Evolutionary conservation across 345 rosid species (phyloP), one percentile per base, ranked within the genome.

Genomic region (Eucalyptus fibrosa): DNA sequence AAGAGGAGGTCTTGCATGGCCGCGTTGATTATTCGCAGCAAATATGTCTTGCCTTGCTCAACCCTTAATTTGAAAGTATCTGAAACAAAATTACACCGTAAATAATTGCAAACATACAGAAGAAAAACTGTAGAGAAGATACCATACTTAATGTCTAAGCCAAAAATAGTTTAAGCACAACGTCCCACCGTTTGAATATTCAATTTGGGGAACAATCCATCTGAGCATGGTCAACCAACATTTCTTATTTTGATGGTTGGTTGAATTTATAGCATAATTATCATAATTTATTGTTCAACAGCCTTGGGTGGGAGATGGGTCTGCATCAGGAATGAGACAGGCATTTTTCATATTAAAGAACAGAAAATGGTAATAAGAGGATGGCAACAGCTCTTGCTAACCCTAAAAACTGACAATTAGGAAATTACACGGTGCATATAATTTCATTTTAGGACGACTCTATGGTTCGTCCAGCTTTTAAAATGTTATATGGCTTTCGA

Each of bases 1-100:
- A 93, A 93, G 18, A 87, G 85, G 44, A 88, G 91, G 32, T 91
- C 94, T n/a, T 93, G 89, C 90, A 93, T 82, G 24, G 56, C 90
- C 4, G 91, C 93, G 42, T 91, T 93, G 19, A 93, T 80, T 50
- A 93, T 47, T 18, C 92, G 92, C 37, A 93, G 91, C 69, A 92
- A 88, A 69, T 92, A 88, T 3, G 94, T 93, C 89, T 92, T 92
- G 21, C 94, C 95, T 5, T 89, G 59, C 30, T 50, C 91, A 81
- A 93, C 94, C 40, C n/a, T 80, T 53, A 87, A 50, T 47, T 87
- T 72, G 87, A 72, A 91, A 4, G 89, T 91, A 44, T 89, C 90
- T 91, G 87, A 32, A 50, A 53, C 44, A 60, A 83, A 51, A 91
- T 44, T 89, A 53, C 19, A 88, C 60, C 11, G 86, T 72, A 77